These are phyloP conservation scores for Talaromyces borbonicus DNA, from an alignment of 495 filamentous ascomycete genomes.

Conservation along the genomic window DNA sequence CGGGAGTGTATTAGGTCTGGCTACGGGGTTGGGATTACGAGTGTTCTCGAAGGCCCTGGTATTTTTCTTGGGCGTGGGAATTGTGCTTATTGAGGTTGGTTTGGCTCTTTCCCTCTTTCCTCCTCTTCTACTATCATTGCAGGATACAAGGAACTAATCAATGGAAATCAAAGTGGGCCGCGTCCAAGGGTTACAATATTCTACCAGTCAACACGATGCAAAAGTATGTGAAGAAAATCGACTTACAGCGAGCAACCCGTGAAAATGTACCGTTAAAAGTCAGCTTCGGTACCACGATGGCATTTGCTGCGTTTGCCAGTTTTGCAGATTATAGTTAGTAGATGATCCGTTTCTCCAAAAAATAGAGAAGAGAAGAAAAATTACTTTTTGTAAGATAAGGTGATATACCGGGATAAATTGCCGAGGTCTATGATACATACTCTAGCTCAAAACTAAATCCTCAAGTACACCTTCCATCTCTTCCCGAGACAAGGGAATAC, in stretches of 20 bases:
- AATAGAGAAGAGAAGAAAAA: no score
- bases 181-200: slow-evolving; percentile 64
- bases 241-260: slow-evolving; percentile 50
- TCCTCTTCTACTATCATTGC: not conserved
- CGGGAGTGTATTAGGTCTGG: slow-evolving; percentile 60
- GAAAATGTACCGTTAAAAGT: slow-evolving; percentile 69
- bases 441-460: slow-evolving; percentile 51
- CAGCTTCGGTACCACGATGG: slow-evolving; percentile 67
- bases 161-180: slow-evolving; percentile 44
- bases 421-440: not conserved
- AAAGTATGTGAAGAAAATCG: slow-evolving; percentile 44
- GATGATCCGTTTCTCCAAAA: not conserved
- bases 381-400: no score
- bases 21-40: slow-evolving; percentile 58
- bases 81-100: slow-evolving; percentile 63
- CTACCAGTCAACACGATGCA: slow-evolving; percentile 52
- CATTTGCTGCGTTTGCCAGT: slow-evolving; percentile 60
- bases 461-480: slow-evolving; percentile 86
- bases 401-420: not conserved
- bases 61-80: slow-evolving; percentile 57
- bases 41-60: slow-evolving; percentile 69
- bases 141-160: not conserved
- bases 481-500: slow-evolving; percentile 75
- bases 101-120: not conserved
- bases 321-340: slow-evolving; percentile 21